Evolutionary conservation across 208 protist species (phyloP), one percentile per base, ranked within the genome.

Genomic region (Acanthamoeba castellanii): DNA sequence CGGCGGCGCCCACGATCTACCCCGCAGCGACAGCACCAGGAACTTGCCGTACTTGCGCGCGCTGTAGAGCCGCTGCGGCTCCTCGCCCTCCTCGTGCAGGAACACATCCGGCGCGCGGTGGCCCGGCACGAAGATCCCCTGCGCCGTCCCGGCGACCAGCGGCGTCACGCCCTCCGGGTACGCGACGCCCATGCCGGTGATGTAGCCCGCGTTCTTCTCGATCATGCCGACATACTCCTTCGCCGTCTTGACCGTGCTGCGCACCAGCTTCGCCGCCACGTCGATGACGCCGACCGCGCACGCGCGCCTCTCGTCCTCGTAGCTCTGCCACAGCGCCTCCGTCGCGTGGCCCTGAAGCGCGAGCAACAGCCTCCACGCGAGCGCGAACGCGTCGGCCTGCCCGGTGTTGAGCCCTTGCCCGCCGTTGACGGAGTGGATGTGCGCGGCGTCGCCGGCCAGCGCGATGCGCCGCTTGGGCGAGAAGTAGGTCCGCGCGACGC

Each of bases 381-480:
- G 55, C 22, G 47, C 59, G 55, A 93, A 93, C 6, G 47, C 88
- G 34, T 93, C 88, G n/a, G 88, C 42, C 68, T 66, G 45, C 50
- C 88, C 88, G 7, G 88, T 93, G 55, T 93, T 93, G 74, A 93
- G 88, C 22, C 88, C 88, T 93, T 93, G 88, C 47, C 88, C 88
- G 27, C 88, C 88, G 52, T 93, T 93, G 25, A 93, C 88, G 50
- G 88, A 22, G 52, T 93, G 88, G 45, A 93, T 78, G 52, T 93
- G 88, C 14, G 88, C 47, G 45, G 88, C 88, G 32, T 93, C 88
- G 30, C 88, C 88, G 45, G 52, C 88, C 27, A 93, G 74, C 47
- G 57, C 32, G 88, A 93, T 93, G 27, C 34, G 45, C 47, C 57
- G 47, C 32, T 55, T 50, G 45, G 27, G 27, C 57, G 59, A 76